Evolutionary conservation across 2,329 filamentous ascomycete genomes (phyloP), one percentile per base, ranked within the genome.

Genomic region (Epichloe sibirici): DNA sequence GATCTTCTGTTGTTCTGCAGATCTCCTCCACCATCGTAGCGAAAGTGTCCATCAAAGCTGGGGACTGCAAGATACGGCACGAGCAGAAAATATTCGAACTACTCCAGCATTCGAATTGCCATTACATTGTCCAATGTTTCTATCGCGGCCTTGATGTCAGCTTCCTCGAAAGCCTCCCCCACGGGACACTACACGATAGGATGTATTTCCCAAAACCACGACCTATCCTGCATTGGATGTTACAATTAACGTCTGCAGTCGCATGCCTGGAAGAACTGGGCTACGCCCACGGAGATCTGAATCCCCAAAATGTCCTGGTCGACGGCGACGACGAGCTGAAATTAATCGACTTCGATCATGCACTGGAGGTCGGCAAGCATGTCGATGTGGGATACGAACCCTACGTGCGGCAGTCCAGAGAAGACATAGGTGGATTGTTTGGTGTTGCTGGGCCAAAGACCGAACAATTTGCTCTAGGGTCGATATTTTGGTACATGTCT

Each of bases 341-440:
- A 38, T 49, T 58, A 3, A 57, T 58, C 34, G 57, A 60, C 37
- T 60, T 60, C 50, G 54, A 59, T 49, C 52, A 60, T 35, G 49
- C 54, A 3, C 43, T 37, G 2, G 39, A 43, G 37, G 31, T 54
- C 23, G 55, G 56, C 12, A 42, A 51, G 5, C 25, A 38, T 3
- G 49, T 59, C 12, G 47, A 60, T 37, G 55, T 59, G 34, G 57
- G 57, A 48, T 56, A 58, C 47, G 53, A 59, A 39, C 58, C 58
- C 8, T 59, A 58, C 28, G 56, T 60, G 48, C 55, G 58, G 50
- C 51, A 57, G 45, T 38, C 35, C 31, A 56, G 53, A 25, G 28
- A 52, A 8, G 12, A 7, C 5, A 28, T 2, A 6, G 55, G 53
- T 34, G 53, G 58, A 6, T 12, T 38, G 2, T 58, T 23, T 31